A percentile compares a stretch with the other conserved stretches of the same genome.
These are phyloP conservation scores for Grifola frondosa DNA, from an alignment of 1,284 basidiomycete genomes.

Conservation along the genomic window DNA sequence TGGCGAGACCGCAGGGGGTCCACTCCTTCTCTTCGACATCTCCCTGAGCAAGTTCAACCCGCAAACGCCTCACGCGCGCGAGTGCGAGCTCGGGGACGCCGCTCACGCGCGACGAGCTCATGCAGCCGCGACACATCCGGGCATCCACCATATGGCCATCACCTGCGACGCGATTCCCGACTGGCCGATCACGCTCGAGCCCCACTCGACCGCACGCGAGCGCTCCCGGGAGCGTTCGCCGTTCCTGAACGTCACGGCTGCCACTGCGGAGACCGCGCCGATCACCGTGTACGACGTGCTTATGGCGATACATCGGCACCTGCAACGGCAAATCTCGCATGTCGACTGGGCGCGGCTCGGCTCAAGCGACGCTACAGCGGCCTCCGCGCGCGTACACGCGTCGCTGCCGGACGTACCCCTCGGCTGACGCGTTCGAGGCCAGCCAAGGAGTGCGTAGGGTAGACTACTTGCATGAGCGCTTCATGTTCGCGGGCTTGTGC, in stretches of 20 bases:
- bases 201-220: constrained; percentile 21
- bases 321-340: constrained; percentile 56
- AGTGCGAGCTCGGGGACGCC: constrained; percentile 46
- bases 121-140: constrained; percentile 56
- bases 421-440: constrained; percentile 40
- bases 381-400: constrained; percentile 55
- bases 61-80: constrained; percentile 35
- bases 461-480: constrained; percentile 55
- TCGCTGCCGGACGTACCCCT: constrained; percentile 45
- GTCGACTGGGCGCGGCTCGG: constrained; percentile 52
- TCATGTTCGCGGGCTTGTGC: constrained; percentile 54
- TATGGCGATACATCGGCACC: constrained; percentile 45
- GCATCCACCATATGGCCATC: constrained; percentile 55
- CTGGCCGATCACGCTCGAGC: constrained; percentile 61
- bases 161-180: constrained; percentile 53
- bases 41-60: constrained; percentile 47
- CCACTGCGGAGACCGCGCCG: constrained; percentile 28
- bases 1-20: constrained; percentile 43
- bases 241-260: constrained; percentile 25
- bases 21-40: constrained; percentile 54
- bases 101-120: constrained; percentile 49
- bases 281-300: constrained; percentile 63
- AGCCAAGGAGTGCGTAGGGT: constrained; percentile 43
- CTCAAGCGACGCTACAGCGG: constrained; percentile 36
- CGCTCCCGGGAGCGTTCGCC: constrained; percentile 28